phyloP scores from a whole-genome alignment of 2,329 filamentous ascomycete species.

The Penicillium paneum region DNA sequence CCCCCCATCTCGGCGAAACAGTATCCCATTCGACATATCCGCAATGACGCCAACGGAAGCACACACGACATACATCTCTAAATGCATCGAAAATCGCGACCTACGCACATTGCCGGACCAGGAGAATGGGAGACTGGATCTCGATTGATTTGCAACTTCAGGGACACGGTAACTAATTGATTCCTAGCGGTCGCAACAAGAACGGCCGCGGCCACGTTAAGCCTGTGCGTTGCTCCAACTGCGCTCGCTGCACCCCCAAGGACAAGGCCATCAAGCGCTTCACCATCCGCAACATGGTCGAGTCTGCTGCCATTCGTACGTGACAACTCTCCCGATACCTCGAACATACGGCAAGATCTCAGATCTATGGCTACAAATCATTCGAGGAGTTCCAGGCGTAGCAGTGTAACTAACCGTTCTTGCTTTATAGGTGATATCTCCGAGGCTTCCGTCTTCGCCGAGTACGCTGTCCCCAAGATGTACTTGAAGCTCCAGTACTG shows the following conservation, averaged over 20 bases:
- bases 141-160: conserved; percentile 6
- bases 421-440: conserved; percentile 88
- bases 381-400: background rate
- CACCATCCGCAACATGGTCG: conserved; percentile 99
- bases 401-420: conserved; percentile 7
- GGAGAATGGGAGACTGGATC: conserved; percentile 20
- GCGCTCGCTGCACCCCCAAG: conserved; percentile 90
- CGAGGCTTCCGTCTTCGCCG: conserved; percentile 96
- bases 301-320: conserved; percentile 99
- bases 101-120: conserved; percentile 21
- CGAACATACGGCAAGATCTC: background rate
- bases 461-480: conserved; percentile 99
- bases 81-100: conserved; percentile 6
- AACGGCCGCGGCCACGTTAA: conserved; percentile 99
- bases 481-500: conserved; percentile 99
- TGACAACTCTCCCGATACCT: conserved; percentile 34
- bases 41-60: conserved; percentile 24
- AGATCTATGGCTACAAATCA: background rate
- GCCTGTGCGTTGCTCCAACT: conserved; percentile 93
- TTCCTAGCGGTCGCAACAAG: conserved; percentile 91
- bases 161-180: conserved; percentile 21
- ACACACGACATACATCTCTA: conserved; percentile 4
- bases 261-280: conserved; percentile 99
- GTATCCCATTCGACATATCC: conserved; percentile 29
- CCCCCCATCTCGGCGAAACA: conserved; percentile 19